These are phyloP conservation scores for Paecilomyces dactylethromorphus DNA, from an alignment of 2,329 filamentous ascomycete species.

Conservation along the genomic window DNA sequence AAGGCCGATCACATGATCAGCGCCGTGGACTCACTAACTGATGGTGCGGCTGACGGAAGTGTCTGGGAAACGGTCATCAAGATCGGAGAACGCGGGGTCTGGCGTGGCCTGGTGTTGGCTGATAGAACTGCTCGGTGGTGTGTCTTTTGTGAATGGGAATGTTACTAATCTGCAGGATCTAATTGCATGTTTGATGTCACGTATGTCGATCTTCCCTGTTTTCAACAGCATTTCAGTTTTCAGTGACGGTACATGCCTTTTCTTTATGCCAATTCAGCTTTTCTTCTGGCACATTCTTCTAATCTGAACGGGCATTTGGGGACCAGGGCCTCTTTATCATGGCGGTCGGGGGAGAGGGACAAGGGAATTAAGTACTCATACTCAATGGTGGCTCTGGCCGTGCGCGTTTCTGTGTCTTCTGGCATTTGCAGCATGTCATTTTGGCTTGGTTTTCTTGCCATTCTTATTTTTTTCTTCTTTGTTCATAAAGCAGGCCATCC, in stretches of 20 bases:
- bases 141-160: slow-evolving; percentile 64
- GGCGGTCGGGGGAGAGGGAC: not conserved
- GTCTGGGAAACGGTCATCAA: slow-evolving; percentile 63
- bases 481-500: not conserved
- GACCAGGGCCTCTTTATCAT: not conserved
- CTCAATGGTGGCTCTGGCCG: not conserved
- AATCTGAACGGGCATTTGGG: not conserved
- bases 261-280: not conserved
- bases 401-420: not conserved
- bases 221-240: not conserved
- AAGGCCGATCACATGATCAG: slow-evolving; percentile 42
- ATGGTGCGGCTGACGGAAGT: slow-evolving; percentile 44
- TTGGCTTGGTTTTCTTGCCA: no score
- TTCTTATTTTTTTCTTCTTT: not conserved
- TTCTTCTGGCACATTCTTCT: not conserved
- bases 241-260: not conserved
- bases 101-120: slow-evolving; percentile 58
- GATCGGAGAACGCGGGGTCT: slow-evolving; percentile 56
- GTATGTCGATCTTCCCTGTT: not conserved
- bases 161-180: slow-evolving; percentile 33
- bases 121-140: slow-evolving; percentile 62
- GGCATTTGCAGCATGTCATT: not conserved
- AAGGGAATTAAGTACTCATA: not conserved
- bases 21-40: slow-evolving; percentile 25
- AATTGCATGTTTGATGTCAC: slow-evolving; percentile 2